Evolutionary conservation across 164 flowering plant species (phyloP).

Genomic region (Warburgia ugandensis): DNA sequence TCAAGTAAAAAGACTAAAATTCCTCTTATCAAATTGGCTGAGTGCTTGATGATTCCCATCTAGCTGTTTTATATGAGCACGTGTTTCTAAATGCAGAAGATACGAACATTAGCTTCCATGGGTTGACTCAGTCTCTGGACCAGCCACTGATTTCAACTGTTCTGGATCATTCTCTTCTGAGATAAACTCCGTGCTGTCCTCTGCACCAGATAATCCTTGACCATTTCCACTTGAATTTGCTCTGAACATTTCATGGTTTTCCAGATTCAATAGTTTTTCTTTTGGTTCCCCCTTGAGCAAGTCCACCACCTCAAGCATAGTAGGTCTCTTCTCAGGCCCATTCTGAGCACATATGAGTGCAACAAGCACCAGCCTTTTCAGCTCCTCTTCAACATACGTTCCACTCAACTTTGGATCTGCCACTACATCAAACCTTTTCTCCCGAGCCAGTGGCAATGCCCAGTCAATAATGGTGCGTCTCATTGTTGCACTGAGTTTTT

Average conservation of each 20-base stretch:
- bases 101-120: conserved; percentile 9
- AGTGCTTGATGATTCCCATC: too few relatives aligned
- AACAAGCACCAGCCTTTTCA: conserved; percentile 56
- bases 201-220: conserved; percentile 27
- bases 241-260: conserved; percentile 45
- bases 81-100: too few relatives aligned
- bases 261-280: conserved; percentile 50
- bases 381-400: conserved; percentile 50
- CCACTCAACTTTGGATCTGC: conserved; percentile 66
- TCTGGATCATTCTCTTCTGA: conserved; percentile 42
- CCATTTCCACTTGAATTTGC: conserved; percentile 13
- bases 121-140: conserved; percentile 5
- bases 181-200: conserved; percentile 42
- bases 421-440: conserved; percentile 49
- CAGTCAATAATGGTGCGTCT: conserved; percentile 58
- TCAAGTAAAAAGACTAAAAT: too few relatives aligned
- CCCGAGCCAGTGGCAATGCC: conserved; percentile 73
- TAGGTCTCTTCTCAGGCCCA: conserved; percentile 72
- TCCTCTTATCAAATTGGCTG: too few relatives aligned
- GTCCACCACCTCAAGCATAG: conserved; percentile 71
- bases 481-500: conserved; percentile 32
- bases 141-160: conserved; percentile 22
- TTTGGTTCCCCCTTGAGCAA: conserved; percentile 66
- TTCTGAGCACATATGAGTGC: conserved; percentile 55
- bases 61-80: too few relatives aligned